These are phyloP conservation scores for Leucoagaricus sp. DNA, from an alignment of 1,284 basidiomycete genomes.

Conservation along the genomic window DNA sequence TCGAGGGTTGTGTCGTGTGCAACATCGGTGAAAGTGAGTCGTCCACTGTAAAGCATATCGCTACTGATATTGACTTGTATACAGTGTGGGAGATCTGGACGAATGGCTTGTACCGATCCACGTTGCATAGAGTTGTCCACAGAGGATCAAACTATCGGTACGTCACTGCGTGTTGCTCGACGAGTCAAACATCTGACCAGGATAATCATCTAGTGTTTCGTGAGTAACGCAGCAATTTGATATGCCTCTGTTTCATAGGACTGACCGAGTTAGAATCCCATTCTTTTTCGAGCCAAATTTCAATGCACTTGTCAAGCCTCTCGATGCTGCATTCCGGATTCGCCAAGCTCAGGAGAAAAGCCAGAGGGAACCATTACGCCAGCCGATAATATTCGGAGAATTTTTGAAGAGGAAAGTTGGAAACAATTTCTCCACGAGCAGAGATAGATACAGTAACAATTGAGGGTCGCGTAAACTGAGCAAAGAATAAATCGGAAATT, in stretches of 20 bases:
- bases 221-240: constrained; percentile 32
- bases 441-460: not conserved
- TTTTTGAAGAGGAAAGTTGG: constrained; percentile 74
- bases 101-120: constrained; percentile 72
- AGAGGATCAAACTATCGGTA: constrained; percentile 72
- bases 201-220: constrained; percentile 72
- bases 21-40: constrained; percentile 82
- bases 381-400: constrained; percentile 70
- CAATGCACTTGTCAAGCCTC: constrained; percentile 60
- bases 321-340: constrained; percentile 54
- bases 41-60: not conserved
- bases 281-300: constrained; percentile 90
- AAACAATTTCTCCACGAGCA: constrained; percentile 54
- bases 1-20: constrained; percentile 77
- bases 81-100: constrained; percentile 88
- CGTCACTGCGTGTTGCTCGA: constrained; percentile 1
- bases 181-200: not conserved
- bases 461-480: not conserved
- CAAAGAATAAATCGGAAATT: not conserved
- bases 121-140: constrained; percentile 81
- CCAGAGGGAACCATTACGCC: constrained; percentile 23
- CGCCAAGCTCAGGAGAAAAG: constrained; percentile 31
- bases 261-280: constrained; percentile 51
- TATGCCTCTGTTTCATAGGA: not conserved
- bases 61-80: not conserved